Base-by-base conservation (phyloP, 495 filamentous ascomycete genomes). In the Immersiella caudata region DNA sequence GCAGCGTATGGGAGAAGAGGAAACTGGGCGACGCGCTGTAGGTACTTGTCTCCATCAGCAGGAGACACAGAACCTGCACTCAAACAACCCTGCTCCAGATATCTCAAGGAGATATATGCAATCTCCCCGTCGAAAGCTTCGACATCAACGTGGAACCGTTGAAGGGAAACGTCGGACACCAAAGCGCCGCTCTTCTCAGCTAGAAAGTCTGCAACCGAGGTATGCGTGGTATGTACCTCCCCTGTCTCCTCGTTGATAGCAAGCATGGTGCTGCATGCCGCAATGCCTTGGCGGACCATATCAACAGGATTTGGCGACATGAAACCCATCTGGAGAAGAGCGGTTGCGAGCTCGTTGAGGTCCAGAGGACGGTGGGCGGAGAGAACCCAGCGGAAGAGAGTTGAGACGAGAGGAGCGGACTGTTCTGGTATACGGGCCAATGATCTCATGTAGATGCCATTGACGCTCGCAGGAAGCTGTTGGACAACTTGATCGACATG, bases 311-410 rank as follows among this genome's bases (percentile, higher is more conserved):
- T 60, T 3, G 57, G 11, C 9, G 57, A 18, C 21, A 22, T 60
- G 57, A 60, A 60, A 27, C 57, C 57, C 57, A 60, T 60, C 57
- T 60, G 57, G 24, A 60, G 14, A 3, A 60, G 57, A 12, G 57
- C 57, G 12, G 57, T 60, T 1, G 57, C 11, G 16, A 60, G 57
- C 29, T 60, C 57, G 21, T 2, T 9, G 25, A 60, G 9, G 16
- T 18, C 2, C 57, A 60, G 24, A 6, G 57, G 57, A 1, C 16
- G 57, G 27, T 60, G 57, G 16, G 57, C 57, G 29, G 57, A 14
- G 2, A 60, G 11, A 27, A 60, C 57, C 57, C 57, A 60, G 25
- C 29, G 57, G 26, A 60, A 60, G 24, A 60, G 11, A 8, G 57
- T 25, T 2, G 21, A 14, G 21, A 60, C 57, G 16, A 60, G 57